These are phyloP conservation scores for Boeremia exigua DNA, from an alignment of 2,329 filamentous ascomycete genomes.

Conservation along the genomic window DNA sequence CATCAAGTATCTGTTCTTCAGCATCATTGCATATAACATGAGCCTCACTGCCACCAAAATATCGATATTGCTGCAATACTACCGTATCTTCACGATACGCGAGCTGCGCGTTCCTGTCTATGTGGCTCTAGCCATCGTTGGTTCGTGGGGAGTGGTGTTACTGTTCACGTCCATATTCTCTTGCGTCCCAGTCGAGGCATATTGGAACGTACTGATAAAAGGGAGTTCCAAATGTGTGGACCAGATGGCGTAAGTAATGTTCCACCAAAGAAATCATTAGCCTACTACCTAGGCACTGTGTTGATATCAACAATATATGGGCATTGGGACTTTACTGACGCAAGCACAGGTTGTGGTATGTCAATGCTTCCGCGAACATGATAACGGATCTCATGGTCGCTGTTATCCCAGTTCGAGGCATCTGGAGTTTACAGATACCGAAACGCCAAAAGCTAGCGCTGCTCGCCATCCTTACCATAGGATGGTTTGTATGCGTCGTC, in stretches of 20 bases:
- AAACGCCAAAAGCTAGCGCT: conserved; percentile 30
- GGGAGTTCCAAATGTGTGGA: conserved; percentile 10
- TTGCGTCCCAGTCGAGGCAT: conserved; percentile 32
- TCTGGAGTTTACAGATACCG: conserved; percentile 34
- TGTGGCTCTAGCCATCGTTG: conserved; percentile 27
- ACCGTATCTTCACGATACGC: conserved; percentile 32
- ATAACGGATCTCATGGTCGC: conserved; percentile 34
- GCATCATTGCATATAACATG: conserved; percentile 33
- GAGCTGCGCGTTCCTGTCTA: conserved; percentile 33
- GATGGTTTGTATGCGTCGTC: conserved; percentile 43
- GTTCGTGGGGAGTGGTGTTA: conserved; percentile 20
- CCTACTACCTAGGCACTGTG: too few species aligned
- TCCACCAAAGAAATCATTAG: too few species aligned
- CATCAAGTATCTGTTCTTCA: conserved; percentile 33
- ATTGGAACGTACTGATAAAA: conserved; percentile 22
- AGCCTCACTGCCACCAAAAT: conserved; percentile 34
- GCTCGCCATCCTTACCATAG: conserved; percentile 34
- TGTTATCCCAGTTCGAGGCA: conserved; percentile 28
- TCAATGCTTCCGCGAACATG: conserved; percentile 33
- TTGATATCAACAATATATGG: neutral
- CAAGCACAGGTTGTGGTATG: conserved; percentile 20
- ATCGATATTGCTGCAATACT: conserved; percentile 38
- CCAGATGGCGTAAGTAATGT: conserved; percentile 3
- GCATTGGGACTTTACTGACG: neutral
- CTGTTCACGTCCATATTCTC: conserved; percentile 25